Evolutionary conservation across 768 basidiomycete genomes (phyloP).

Genomic region (Auriculariales sp.): DNA sequence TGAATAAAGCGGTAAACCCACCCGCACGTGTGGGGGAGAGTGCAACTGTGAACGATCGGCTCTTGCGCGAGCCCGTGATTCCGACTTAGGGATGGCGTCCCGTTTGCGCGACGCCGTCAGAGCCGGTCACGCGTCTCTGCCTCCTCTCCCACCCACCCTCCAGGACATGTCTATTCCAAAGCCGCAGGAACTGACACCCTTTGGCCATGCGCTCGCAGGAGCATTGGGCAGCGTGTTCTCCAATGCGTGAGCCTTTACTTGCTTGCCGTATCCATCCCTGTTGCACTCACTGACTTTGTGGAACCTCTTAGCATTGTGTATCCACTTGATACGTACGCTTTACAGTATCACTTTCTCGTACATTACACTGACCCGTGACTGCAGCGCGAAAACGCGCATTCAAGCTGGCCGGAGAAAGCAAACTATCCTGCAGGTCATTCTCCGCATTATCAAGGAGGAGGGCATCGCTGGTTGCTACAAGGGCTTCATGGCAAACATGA

Average conservation of each 20-base stretch:
- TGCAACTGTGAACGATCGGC: too few species aligned
- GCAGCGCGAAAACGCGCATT: slow-evolving; percentile 85
- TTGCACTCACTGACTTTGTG: slow-evolving; percentile 1
- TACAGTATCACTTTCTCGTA: neutral
- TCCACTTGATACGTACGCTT: slow-evolving; percentile 79
- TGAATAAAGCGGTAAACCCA: too few species aligned
- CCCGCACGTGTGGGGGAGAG: too few species aligned
- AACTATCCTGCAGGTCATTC: slow-evolving; percentile 50
- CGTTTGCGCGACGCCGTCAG: too few species aligned
- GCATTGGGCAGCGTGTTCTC: slow-evolving; percentile 89
- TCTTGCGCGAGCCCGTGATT: too few species aligned
- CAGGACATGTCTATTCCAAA: slow-evolving; percentile 23
- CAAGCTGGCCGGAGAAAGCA: slow-evolving; percentile 50
- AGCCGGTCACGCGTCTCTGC: too few species aligned
- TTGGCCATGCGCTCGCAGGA: slow-evolving; percentile 82
- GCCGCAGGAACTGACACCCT: slow-evolving; percentile 61
- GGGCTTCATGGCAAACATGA: slow-evolving; percentile 92
- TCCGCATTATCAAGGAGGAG: slow-evolving; percentile 63
- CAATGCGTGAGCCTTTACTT: slow-evolving; percentile 54
- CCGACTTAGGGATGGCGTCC: too few species aligned
- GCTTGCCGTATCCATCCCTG: too few species aligned
- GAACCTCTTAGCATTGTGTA: slow-evolving; percentile 58
- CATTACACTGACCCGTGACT: neutral
- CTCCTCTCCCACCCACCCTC: neutral
- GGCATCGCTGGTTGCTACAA: slow-evolving; percentile 75